Percentiles rank a stretch among this genome's conserved stretches.
Evolutionary conservation across 768 basidiomycete species (phyloP).

Genomic region (Lactifluus rugatus): DNA sequence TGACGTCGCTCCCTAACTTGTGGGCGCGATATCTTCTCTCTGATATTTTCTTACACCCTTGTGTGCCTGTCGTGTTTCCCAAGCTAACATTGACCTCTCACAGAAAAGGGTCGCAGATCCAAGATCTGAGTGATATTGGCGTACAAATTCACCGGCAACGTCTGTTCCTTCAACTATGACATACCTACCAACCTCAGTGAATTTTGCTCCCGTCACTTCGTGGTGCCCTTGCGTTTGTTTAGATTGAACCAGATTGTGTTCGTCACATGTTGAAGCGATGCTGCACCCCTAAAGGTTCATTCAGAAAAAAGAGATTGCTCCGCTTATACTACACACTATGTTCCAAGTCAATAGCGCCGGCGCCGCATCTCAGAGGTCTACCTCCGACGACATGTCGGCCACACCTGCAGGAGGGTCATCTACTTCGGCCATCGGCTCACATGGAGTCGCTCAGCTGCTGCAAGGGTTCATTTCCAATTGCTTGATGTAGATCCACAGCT

Average conservation of each 20-base stretch:
- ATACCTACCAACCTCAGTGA: neutral
- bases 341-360: neutral
- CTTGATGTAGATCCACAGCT: too few relatives aligned
- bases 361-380: neutral
- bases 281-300: too few relatives aligned
- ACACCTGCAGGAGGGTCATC: conserved; percentile 26
- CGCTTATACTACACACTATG: neutral
- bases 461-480: too few relatives aligned
- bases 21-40: conserved; percentile 14
- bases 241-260: neutral
- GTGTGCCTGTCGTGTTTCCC: neutral
- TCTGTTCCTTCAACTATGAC: neutral
- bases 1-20: conserved; percentile 4
- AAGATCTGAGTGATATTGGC: too few relatives aligned
- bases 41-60: neutral
- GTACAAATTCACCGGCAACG: neutral
- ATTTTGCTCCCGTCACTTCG: neutral
- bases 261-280: neutral
- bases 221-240: neutral
- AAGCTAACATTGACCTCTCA: neutral
- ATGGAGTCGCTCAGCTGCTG: conserved; percentile 36
- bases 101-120: neutral
- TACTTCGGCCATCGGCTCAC: conserved; percentile 48
- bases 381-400: neutral
- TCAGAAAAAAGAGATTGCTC: neutral